Evolutionary conservation across 495 filamentous ascomycete genomes (phyloP).

Genomic region (Penicillium odoratum): DNA sequence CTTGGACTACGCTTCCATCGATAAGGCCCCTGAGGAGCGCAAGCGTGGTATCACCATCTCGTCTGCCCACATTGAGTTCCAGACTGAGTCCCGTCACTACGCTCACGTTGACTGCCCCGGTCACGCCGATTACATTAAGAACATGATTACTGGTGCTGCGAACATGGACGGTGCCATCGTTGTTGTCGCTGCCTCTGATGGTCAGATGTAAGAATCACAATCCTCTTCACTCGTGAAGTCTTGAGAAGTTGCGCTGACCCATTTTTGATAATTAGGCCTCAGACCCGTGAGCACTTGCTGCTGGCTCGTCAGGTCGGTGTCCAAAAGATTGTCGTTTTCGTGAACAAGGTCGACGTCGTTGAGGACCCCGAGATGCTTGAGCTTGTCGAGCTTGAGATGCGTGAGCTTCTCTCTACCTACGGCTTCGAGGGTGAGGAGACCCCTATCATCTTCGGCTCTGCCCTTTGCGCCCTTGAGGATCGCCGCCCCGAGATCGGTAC

Average conservation of each 20-base stretch:
- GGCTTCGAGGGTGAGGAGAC: constrained; percentile 98
- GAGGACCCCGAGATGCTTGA: constrained; percentile 99
- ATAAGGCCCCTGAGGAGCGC: constrained; percentile 98
- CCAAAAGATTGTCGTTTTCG: constrained; percentile 96
- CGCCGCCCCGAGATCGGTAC: constrained; percentile 84
- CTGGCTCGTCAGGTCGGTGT: constrained; percentile 98
- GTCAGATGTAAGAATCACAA: constrained; percentile 72
- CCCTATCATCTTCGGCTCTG: constrained; percentile 93
- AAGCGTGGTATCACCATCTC: constrained; percentile 99
- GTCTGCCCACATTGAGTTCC: constrained; percentile 96
- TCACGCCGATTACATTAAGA: constrained; percentile 99
- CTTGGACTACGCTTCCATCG: constrained; percentile 95
- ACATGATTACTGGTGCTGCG: constrained; percentile 98
- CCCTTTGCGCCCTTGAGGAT: constrained; percentile 90
- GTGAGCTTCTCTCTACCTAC: constrained; percentile 86
- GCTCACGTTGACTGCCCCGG: constrained; percentile 99
- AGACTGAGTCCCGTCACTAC: constrained; percentile 89
- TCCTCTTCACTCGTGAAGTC: not conserved
- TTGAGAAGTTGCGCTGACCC: constrained; percentile 23
- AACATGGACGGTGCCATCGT: constrained; percentile 98
- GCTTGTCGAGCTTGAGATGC: constrained; percentile 99
- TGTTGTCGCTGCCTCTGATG: constrained; percentile 96
- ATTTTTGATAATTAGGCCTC: constrained; percentile 60
- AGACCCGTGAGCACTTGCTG: constrained; percentile 97
- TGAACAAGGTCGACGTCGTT: constrained; percentile 97